A percentile compares a stretch with the other conserved stretches of the same genome.
Evolutionary conservation across 2,329 filamentous ascomycete genomes (phyloP).

Genomic region (Fusarium brevicatenulatum): DNA sequence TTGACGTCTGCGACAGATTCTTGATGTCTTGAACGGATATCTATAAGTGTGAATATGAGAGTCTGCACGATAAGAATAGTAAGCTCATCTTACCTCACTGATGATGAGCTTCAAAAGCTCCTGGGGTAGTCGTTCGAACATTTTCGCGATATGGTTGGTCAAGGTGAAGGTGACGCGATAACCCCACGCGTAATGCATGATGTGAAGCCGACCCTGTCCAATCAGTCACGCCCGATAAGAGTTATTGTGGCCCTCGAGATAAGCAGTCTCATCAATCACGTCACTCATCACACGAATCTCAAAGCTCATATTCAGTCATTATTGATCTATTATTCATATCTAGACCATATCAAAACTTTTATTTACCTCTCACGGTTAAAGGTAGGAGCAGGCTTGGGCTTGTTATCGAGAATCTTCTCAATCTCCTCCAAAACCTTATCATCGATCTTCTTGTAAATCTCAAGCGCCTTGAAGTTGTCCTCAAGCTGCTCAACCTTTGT

Average conservation of each 20-base stretch:
- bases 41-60: neutral
- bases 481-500: conserved; percentile 43
- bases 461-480: conserved; percentile 41
- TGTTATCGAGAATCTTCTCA: conserved; percentile 40
- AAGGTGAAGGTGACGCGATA: neutral
- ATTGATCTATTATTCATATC: neutral
- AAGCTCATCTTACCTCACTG: neutral
- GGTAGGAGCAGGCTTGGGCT: conserved; percentile 19
- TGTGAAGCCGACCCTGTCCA: neutral
- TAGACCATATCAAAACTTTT: neutral
- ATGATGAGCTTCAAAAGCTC: neutral
- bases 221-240: neutral
- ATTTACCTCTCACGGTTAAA: conserved; percentile 36
- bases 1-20: neutral
- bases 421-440: conserved; percentile 38
- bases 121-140: neutral
- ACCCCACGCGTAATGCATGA: neutral
- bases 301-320: neutral
- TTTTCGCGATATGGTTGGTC: neutral
- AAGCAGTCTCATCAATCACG: neutral
- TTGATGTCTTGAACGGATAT: neutral
- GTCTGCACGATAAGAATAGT: neutral
- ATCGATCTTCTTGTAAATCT: conserved; percentile 36
- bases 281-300: neutral
- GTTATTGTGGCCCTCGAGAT: neutral